phyloP scores from a whole-genome alignment of 208 protist species.

The Trichomonas vaginalis region DNA sequence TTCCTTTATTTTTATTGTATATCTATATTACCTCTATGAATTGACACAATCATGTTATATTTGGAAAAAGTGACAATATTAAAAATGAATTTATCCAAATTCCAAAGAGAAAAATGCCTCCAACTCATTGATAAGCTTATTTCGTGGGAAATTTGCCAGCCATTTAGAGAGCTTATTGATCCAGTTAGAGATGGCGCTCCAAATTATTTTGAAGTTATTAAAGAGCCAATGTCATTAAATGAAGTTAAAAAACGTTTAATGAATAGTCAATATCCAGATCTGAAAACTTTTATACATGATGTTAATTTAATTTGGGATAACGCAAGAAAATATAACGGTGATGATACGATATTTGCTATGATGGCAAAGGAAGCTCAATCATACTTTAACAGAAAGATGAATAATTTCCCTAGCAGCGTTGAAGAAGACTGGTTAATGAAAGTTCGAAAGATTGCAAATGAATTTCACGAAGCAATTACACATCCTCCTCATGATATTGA shows the following conservation, averaged over 20 bases:
- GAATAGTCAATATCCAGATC: neutral
- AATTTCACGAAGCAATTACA: neutral
- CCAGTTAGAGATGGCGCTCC: neutral
- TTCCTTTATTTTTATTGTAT: too few species aligned
- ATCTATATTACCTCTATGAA: too few species aligned
- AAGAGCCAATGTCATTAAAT: neutral
- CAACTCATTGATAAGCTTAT: neutral
- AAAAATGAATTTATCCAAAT: neutral
- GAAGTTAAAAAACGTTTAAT: neutral
- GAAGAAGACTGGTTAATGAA: neutral
- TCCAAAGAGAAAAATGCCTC: neutral
- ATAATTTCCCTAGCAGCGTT: neutral
- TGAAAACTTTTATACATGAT: neutral
- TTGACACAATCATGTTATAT: too few species aligned
- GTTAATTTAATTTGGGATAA: neutral
- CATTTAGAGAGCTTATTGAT: neutral
- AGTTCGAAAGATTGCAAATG: neutral
- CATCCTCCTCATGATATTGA: neutral
- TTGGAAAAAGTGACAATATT: too few species aligned
- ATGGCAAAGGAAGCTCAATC: neutral
- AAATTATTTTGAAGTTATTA: constrained; percentile 7
- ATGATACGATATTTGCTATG: neutral
- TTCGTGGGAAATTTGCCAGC: neutral
- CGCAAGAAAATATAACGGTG: neutral
- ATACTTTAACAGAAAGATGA: neutral